Conservation (phyloP, 805 yeast species). For the Saccharomyces kudriavzevii region DNA sequence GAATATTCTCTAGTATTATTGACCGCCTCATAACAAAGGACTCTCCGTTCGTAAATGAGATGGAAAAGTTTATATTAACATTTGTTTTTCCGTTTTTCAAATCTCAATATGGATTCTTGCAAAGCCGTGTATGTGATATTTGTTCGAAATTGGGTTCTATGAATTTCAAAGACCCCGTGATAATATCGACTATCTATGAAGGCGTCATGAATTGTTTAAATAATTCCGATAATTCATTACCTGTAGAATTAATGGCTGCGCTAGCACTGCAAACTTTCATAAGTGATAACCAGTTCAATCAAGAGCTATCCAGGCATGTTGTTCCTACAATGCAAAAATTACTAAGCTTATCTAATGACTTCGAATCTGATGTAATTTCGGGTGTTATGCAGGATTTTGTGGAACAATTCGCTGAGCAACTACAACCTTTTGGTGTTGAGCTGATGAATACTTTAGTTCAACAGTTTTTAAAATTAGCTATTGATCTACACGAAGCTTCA, state of each 20-base stretch:
- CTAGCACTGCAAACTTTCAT: slow-evolving; percentile 77
- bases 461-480: slow-evolving; percentile 65
- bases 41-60: slow-evolving; percentile 51
- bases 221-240: slow-evolving; percentile 41
- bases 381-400: slow-evolving; percentile 94
- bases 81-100: slow-evolving; percentile 66
- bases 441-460: slow-evolving; percentile 54
- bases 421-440: slow-evolving; percentile 85
- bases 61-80: slow-evolving; percentile 58
- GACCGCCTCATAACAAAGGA: slow-evolving; percentile 46
- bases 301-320: slow-evolving; percentile 58
- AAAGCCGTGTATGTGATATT: slow-evolving; percentile 67
- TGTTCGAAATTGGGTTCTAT: slow-evolving; percentile 58
- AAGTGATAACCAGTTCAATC: slow-evolving; percentile 54
- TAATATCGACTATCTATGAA: slow-evolving; percentile 34
- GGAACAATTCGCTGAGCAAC: slow-evolving; percentile 75
- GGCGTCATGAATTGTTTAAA: slow-evolving; percentile 39
- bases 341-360: slow-evolving; percentile 62
- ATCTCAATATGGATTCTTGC: slow-evolving; percentile 55
- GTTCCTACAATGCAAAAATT: slow-evolving; percentile 77
- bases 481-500: slow-evolving; percentile 59
- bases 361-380: slow-evolving; percentile 81
- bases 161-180: slow-evolving; percentile 37
- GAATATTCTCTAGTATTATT: slow-evolving; percentile 69
- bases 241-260: slow-evolving; percentile 78